phyloP scores from a whole-genome alignment of 2,329 filamentous ascomycete genomes.

The Calonectria honghensis region DNA sequence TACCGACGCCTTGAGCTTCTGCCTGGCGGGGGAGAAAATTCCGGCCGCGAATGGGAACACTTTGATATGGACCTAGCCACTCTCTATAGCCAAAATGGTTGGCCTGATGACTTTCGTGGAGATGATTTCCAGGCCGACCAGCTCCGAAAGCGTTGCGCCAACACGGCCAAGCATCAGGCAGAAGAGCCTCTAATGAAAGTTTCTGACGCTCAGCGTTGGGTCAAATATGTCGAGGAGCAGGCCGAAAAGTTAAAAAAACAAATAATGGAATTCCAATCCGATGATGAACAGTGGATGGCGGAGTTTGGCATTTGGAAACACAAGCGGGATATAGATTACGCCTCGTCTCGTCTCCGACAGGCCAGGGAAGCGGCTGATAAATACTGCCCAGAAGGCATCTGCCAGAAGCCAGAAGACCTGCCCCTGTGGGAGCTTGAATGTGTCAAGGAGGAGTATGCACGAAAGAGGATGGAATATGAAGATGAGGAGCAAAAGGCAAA shows the following conservation, averaged over 20 bases:
- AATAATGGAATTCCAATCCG: not conserved
- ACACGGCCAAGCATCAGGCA: not conserved
- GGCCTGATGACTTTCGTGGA: not conserved
- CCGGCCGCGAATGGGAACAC: not conserved
- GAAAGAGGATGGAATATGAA: too few relatives aligned
- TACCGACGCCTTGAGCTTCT: not conserved
- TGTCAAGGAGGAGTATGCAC: not conserved
- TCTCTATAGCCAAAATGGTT: not conserved
- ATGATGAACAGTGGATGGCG: not conserved
- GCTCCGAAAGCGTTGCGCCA: not conserved
- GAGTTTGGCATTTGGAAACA: not conserved
- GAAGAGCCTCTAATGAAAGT: not conserved
- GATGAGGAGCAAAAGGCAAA: not conserved
- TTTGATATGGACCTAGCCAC: not conserved
- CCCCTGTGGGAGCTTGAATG: not conserved
- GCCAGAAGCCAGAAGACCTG: not conserved
- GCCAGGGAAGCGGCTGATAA: not conserved
- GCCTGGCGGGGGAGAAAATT: not conserved
- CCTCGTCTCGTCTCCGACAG: not conserved
- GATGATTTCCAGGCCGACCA: not conserved
- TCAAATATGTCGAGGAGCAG: not conserved
- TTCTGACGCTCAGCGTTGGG: not conserved
- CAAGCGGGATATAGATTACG: not conserved
- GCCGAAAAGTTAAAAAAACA: not conserved
- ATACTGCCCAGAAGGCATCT: not conserved